A percentile compares a stretch with the other conserved stretches of the same genome.
phyloP scores from a whole-genome alignment of 1,139 yeast species.

The Magnusiomyces ingens region DNA sequence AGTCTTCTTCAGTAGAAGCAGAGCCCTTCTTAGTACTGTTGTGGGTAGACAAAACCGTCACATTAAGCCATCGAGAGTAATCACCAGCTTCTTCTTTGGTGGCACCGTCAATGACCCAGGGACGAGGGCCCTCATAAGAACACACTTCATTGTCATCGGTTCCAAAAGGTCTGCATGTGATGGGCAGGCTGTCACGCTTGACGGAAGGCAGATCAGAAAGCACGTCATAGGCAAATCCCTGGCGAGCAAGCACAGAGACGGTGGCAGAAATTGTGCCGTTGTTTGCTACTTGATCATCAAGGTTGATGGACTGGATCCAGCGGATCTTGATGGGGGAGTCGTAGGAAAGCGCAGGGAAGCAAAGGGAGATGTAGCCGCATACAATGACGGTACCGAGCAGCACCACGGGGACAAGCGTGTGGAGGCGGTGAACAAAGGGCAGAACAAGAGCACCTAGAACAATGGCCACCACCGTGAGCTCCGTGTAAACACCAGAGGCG shows the following conservation, averaged over 20 bases:
- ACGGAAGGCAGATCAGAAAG: constrained; percentile 59
- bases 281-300: constrained; percentile 28
- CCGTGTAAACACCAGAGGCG: constrained; percentile 42
- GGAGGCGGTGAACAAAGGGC: constrained; percentile 68
- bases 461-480: constrained; percentile 37
- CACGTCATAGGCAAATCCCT: constrained; percentile 39
- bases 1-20: constrained; percentile 24
- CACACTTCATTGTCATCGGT: constrained; percentile 48
- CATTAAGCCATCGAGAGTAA: constrained; percentile 41
- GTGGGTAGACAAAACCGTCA: constrained; percentile 47
- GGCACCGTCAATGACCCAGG: constrained; percentile 45
- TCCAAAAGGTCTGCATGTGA: constrained; percentile 34
- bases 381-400: constrained; percentile 35
- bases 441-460: constrained; percentile 51
- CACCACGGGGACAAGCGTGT: constrained; percentile 43
- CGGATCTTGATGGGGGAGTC: constrained; percentile 62
- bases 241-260: constrained; percentile 48
- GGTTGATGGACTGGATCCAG: constrained; percentile 53
- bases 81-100: constrained; percentile 25
- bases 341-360: constrained; percentile 49
- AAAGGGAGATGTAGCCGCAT: constrained; percentile 37
- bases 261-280: constrained; percentile 25
- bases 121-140: constrained; percentile 46
- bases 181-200: constrained; percentile 32
- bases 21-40: constrained; percentile 25